phyloP scores from a whole-genome alignment of 2,329 filamentous ascomycete species.

The Stylonectria norvegica region DNA sequence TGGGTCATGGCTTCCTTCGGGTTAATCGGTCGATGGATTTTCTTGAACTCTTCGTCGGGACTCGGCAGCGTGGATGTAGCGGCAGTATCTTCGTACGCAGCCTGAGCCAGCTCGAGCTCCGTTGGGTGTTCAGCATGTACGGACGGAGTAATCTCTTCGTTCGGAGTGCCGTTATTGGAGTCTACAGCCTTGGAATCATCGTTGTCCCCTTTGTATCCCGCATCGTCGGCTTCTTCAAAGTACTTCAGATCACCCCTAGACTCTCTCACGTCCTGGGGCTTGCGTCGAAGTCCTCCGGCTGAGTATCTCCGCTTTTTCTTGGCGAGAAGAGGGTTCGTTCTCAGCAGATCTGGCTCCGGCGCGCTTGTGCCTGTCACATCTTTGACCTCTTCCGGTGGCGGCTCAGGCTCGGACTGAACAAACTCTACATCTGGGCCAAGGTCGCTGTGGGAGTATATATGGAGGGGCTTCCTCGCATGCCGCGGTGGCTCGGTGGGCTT shows the following conservation, averaged over 20 bases:
- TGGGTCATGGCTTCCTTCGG: slow-evolving; percentile 72
- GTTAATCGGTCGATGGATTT: slow-evolving; percentile 62
- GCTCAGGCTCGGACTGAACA: slow-evolving; percentile 32
- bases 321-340: slow-evolving; percentile 36
- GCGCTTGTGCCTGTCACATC: slow-evolving; percentile 63
- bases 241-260: slow-evolving; percentile 79
- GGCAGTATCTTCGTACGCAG: slow-evolving; percentile 27
- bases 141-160: too few species aligned
- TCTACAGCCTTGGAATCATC: slow-evolving; percentile 14
- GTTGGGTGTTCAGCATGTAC: slow-evolving; percentile 7
- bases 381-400: slow-evolving; percentile 38
- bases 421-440: slow-evolving; percentile 27
- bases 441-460: slow-evolving; percentile 34
- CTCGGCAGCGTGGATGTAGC: slow-evolving; percentile 36
- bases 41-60: slow-evolving; percentile 34
- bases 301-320: slow-evolving; percentile 74
- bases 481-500: background rate
- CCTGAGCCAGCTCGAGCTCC: slow-evolving; percentile 32
- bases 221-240: slow-evolving; percentile 84
- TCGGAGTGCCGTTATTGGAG: slow-evolving; percentile 14
- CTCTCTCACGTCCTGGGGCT: slow-evolving; percentile 68
- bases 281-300: slow-evolving; percentile 74
- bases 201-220: slow-evolving; percentile 67
- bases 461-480: slow-evolving; percentile 9
- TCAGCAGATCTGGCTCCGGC: slow-evolving; percentile 57